phyloP scores from a whole-genome alignment of 352 stramenopile species.

The Phytophthora multivora region DNA sequence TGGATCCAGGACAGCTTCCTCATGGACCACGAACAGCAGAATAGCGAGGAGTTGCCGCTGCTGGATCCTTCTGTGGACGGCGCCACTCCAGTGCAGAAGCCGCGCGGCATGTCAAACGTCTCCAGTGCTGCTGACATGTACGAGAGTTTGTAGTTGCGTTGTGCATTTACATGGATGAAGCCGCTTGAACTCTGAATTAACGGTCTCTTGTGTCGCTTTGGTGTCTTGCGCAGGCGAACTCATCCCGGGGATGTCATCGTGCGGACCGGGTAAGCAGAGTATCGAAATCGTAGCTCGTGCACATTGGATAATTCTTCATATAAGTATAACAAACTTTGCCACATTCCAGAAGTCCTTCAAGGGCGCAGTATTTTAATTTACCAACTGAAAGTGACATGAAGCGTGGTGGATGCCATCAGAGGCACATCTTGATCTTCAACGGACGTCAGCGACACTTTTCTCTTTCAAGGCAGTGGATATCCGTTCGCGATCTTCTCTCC shows the following conservation, averaged over 20 bases:
- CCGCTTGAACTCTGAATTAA: conserved; percentile 24
- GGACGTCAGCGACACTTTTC: too few species aligned
- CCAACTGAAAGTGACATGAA: conserved; percentile 9
- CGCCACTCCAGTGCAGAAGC: conserved; percentile 30
- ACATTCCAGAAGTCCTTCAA: not conserved
- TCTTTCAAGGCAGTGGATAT: too few species aligned
- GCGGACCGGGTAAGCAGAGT: conserved; percentile 18
- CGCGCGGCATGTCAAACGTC: conserved; percentile 44
- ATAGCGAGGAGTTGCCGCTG: conserved; percentile 40
- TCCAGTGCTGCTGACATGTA: conserved; percentile 65
- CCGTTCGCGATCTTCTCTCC: too few species aligned
- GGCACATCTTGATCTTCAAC: too few species aligned
- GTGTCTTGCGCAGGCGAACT: conserved; percentile 33
- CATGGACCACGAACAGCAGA: conserved; percentile 51
- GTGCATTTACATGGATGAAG: conserved; percentile 14
- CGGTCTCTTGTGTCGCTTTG: conserved; percentile 20
- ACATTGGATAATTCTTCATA: conserved; percentile 23
- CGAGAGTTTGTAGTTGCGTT: conserved; percentile 58
- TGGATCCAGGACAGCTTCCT: conserved; percentile 87
- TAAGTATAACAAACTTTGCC: conserved; percentile 13
- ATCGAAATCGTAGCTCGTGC: not conserved
- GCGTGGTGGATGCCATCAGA: conserved; percentile 19
- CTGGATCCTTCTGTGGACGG: conserved; percentile 14
- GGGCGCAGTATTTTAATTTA: too few species aligned
- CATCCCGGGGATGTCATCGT: conserved; percentile 34